Conservation (phyloP, 2,329 filamentous ascomycete genomes). For the Mollisiaceae sp. region DNA sequence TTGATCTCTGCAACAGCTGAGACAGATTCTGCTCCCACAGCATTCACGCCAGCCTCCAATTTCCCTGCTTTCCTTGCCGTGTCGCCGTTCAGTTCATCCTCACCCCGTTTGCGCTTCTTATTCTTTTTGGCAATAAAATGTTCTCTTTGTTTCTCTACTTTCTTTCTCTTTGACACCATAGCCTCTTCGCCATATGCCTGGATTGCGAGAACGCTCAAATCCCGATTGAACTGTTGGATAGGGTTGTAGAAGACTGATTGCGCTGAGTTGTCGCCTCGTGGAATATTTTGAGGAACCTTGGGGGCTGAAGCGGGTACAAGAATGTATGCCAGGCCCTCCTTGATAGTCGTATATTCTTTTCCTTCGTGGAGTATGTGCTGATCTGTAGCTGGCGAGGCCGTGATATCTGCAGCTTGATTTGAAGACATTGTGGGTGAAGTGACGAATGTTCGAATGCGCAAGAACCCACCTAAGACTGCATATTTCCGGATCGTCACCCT, state of each 20-base stretch:
- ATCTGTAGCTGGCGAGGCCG: constrained; percentile 37
- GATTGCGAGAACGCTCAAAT: constrained; percentile 91
- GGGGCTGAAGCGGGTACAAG: constrained; percentile 61
- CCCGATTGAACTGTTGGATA: constrained; percentile 98
- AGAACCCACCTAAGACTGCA: not conserved
- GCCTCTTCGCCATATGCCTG: constrained; percentile 80
- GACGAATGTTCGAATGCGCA: not conserved
- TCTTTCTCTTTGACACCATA: constrained; percentile 53
- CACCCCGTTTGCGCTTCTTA: constrained; percentile 55
- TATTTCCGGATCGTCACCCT: not conserved
- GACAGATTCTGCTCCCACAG: not conserved
- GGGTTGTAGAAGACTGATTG: constrained; percentile 97
- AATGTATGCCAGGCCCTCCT: constrained; percentile 72
- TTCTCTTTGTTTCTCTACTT: constrained; percentile 48
- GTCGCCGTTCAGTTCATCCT: constrained; percentile 41
- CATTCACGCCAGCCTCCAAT: constrained; percentile 28
- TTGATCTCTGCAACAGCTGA: not conserved
- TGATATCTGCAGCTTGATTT: constrained; percentile 33
- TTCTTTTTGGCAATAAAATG: constrained; percentile 41
- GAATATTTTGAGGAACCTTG: constrained; percentile 50
- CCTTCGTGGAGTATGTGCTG: constrained; percentile 50
- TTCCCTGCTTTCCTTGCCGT: constrained; percentile 44
- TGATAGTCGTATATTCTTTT: constrained; percentile 63
- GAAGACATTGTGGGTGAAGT: constrained; percentile 1
- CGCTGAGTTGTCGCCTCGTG: constrained; percentile 61